These are phyloP conservation scores for Russula lepida DNA, from an alignment of 768 basidiomycete species.

Conservation along the genomic window DNA sequence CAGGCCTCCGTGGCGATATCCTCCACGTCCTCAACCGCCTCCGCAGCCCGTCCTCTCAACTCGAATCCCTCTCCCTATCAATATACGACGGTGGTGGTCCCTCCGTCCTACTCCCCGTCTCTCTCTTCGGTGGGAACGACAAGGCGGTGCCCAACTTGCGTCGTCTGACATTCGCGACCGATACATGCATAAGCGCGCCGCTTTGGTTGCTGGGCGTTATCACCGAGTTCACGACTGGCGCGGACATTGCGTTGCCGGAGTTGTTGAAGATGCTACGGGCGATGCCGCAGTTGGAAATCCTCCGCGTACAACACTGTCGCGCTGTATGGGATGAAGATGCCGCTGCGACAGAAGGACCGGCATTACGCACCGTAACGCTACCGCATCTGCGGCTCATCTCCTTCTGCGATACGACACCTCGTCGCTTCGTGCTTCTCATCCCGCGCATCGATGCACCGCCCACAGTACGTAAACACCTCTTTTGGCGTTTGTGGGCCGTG, in stretches of 20 bases:
- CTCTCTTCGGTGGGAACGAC: conserved; percentile 7
- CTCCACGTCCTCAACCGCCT: conserved; percentile 9
- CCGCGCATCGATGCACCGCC: conserved; percentile 3
- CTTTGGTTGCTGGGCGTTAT: conserved; percentile 7
- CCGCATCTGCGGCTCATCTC: conserved; percentile 4
- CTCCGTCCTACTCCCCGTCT: neutral
- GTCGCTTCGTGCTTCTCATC: conserved; percentile 8
- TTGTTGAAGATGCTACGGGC: neutral
- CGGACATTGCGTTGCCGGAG: neutral
- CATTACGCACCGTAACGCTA: neutral
- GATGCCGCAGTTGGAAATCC: conserved; percentile 9
- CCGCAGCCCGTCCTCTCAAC: conserved; percentile 6
- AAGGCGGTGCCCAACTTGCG: conserved; percentile 8
- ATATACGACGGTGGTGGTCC: conserved; percentile 6
- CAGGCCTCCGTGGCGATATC: conserved; percentile 8
- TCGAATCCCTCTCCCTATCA: neutral
- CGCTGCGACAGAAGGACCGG: neutral
- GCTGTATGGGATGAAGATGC: conserved; percentile 9
- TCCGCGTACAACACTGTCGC: conserved; percentile 14
- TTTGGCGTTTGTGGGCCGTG: conserved; percentile 15
- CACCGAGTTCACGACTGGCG: conserved; percentile 9
- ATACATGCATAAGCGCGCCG: conserved; percentile 8
- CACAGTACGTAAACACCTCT: conserved; percentile 10
- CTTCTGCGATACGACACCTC: conserved; percentile 12
- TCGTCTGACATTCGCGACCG: conserved; percentile 3